Conservation (phyloP, 192 early-diverging fungal species). For the Mortierella hygrophila region DNA sequence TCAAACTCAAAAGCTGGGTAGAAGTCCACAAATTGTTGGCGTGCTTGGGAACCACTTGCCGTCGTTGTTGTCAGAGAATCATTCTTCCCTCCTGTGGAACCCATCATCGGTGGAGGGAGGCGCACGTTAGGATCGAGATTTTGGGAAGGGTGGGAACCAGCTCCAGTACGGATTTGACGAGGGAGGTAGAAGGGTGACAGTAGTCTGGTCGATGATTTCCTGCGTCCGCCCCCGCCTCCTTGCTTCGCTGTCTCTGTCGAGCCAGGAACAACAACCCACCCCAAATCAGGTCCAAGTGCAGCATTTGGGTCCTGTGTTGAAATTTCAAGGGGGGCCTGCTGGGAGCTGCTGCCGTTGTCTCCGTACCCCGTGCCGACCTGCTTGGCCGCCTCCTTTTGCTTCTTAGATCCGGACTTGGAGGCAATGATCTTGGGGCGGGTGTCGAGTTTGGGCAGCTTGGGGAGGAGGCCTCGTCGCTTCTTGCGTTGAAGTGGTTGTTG, state of each 20-base stretch:
- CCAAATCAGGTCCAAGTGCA: background rate
- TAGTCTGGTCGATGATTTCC: background rate
- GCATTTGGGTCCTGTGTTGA: background rate
- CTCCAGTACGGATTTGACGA: background rate
- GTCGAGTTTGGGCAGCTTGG: slow-evolving; percentile 36
- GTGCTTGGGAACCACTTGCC: background rate
- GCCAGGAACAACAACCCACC: background rate
- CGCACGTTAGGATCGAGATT: slow-evolving; percentile 14
- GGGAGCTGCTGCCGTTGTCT: background rate
- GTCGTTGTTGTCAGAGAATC: background rate
- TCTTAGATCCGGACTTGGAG: slow-evolving; percentile 10
- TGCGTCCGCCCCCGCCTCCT: background rate
- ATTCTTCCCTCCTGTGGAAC: background rate
- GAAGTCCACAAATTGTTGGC: background rate
- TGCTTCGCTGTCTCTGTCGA: background rate
- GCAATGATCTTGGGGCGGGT: slow-evolving; percentile 20
- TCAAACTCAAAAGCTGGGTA: slow-evolving; percentile 19
- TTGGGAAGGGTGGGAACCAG: background rate
- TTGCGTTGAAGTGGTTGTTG: slow-evolving; percentile 10
- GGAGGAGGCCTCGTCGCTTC: slow-evolving; percentile 20
- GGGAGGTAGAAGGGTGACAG: slow-evolving; percentile 36
- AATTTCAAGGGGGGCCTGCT: background rate
- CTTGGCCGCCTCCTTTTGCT: background rate
- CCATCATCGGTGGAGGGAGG: slow-evolving; percentile 1
- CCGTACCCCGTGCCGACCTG: background rate